These are phyloP conservation scores for Talaromyces sp. DNA, from an alignment of 2,329 filamentous ascomycete genomes.

Conservation along the genomic window DNA sequence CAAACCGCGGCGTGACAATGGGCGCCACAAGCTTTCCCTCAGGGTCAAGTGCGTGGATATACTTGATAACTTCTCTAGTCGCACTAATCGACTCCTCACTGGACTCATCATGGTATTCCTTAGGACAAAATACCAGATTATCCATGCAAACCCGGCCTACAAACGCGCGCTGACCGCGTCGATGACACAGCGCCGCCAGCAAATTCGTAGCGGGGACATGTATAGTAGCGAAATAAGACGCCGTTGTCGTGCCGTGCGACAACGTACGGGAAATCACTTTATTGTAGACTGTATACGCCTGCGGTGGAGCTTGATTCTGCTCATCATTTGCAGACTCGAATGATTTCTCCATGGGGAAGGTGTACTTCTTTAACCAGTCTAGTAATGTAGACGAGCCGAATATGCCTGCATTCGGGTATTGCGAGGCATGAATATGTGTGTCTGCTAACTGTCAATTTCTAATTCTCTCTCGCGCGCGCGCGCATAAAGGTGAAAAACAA, in stretches of 20 bases:
- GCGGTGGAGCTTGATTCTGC: conserved; percentile 22
- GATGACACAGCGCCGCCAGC: conserved; percentile 77
- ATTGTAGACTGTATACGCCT: conserved; percentile 60
- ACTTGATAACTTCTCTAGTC: conserved; percentile 59
- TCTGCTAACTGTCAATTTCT: conserved; percentile 51
- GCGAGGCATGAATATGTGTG: conserved; percentile 90
- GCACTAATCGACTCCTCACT: conserved; percentile 55
- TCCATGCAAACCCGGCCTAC: conserved; percentile 98
- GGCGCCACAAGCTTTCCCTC: conserved; percentile 62
- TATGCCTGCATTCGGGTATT: conserved; percentile 90
- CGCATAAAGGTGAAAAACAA: conserved; percentile 14
- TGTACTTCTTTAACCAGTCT: conserved; percentile 91
- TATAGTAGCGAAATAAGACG: conserved; percentile 90
- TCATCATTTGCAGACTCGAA: conserved; percentile 45
- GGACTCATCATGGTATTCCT: conserved; percentile 74
- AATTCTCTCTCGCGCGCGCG: too few relatives aligned
- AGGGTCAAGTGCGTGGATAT: conserved; percentile 67
- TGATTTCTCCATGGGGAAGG: conserved; percentile 85
- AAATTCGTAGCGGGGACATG: conserved; percentile 87
- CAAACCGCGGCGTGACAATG: conserved; percentile 71
- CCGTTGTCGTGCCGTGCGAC: conserved; percentile 86
- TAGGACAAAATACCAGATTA: conserved; percentile 59
- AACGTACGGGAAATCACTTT: conserved; percentile 77
- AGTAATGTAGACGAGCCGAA: conserved; percentile 92
- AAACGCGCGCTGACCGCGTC: conserved; percentile 79